Percentiles rank a stretch among this genome's conserved stretches.
Conservation (phyloP, 805 yeast genomes). For the Spencermartinsiella europaea region DNA sequence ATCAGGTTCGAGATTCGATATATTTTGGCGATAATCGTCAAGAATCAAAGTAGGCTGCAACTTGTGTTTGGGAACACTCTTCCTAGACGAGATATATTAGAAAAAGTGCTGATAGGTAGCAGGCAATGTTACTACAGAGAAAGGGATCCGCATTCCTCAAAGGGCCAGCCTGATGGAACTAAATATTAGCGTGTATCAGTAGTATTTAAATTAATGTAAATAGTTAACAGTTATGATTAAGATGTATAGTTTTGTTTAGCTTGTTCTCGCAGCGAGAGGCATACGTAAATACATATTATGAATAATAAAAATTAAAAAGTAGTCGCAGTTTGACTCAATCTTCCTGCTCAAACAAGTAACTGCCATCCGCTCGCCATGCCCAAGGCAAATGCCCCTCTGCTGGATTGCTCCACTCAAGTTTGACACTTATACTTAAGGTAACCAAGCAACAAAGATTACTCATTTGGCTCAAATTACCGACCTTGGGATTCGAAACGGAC, state of each 20-base stretch:
- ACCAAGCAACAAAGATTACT: slow-evolving; percentile 22
- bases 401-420: slow-evolving; percentile 30
- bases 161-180: neutral
- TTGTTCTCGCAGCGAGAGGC: too few species aligned
- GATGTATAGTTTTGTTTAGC: too few species aligned
- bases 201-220: too few species aligned
- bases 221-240: too few species aligned
- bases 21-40: slow-evolving; percentile 56
- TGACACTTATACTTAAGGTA: slow-evolving; percentile 21
- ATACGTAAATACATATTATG: too few species aligned
- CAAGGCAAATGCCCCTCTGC: slow-evolving; percentile 26
- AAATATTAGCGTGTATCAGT: too few species aligned
- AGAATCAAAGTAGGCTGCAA: slow-evolving; percentile 31
- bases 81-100: slow-evolving; percentile 19
- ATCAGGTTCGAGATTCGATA: slow-evolving; percentile 59
- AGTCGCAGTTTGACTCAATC: slow-evolving; percentile 1
- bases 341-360: slow-evolving; percentile 11
- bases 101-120: slow-evolving; percentile 18
- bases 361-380: slow-evolving; percentile 28
- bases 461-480: slow-evolving; percentile 21
- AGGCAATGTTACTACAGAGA: slow-evolving; percentile 7
- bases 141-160: neutral
- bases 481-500: slow-evolving; percentile 31
- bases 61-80: slow-evolving; percentile 27
- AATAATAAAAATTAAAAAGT: too few species aligned